Base-by-base conservation (phyloP, 139 green algal genomes). In the Chlamydomonas incerta region DNA sequence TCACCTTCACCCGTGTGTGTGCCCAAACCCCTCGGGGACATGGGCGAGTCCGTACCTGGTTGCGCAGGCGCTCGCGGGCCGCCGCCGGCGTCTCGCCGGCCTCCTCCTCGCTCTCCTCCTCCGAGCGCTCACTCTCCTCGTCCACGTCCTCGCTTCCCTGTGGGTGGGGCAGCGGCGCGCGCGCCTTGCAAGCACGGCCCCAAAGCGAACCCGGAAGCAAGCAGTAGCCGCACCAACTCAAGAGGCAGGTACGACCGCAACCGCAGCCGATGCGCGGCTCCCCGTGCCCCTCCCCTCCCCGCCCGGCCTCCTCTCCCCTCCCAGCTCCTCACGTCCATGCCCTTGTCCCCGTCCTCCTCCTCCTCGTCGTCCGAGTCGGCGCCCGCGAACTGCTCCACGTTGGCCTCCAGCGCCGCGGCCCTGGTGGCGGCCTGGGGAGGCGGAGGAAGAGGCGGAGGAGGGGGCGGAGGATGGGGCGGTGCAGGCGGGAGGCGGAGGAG, bases 21-120 rank as follows among this genome's bases (percentile, higher is more conserved):
- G n/a, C n/a, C n/a, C n/a, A n/a, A n/a, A n/a, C n/a, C n/a, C n/a
- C n/a, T n/a, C n/a, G n/a, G n/a, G n/a, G n/a, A n/a, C n/a, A n/a
- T n/a, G n/a, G n/a, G n/a, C n/a, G n/a, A n/a, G n/a, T n/a, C n/a
- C 75, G 2, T 63, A 83, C 76, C 79, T 85, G 65, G 31, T 9
- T 34, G 14, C 65, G 65, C 65, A 85, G 66, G 29, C 79, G 65
- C 31, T 85, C 65, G 11, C 79, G 65, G 1, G 79, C 65, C 47
- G n/a, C 41, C 65, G 33, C 46, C 23, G 65, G 46, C 24, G 2
- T 74, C 79, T 85, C 79, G 6, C 18, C n/a, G 37, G 9, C 20
- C 3, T 67, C 79, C 23, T 85, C 79, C 2, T 58, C 79, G 20
- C 71, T 66, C 6, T 67, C 79, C 47, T 85, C 79, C 23, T 85